Percentiles rank a stretch among this genome's conserved stretches.
Evolutionary conservation across 768 basidiomycete genomes (phyloP).

Genomic region (Nidularia pulvinata): DNA sequence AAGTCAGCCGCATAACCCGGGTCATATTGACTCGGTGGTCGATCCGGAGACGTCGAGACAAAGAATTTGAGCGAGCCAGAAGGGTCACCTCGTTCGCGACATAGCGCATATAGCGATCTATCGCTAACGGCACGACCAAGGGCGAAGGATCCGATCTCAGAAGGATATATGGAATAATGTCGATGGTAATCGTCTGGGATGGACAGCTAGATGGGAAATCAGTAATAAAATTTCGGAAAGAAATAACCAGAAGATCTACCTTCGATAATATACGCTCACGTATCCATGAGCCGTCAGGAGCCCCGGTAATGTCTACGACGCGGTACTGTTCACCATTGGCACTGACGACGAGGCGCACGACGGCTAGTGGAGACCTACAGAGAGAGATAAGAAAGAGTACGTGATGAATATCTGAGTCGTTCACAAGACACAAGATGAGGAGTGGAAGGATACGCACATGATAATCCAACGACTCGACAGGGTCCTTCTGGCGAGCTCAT

Average conservation of each 20-base stretch:
- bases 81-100: slow-evolving; percentile 41
- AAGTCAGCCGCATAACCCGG: slow-evolving; percentile 10
- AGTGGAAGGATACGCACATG: slow-evolving; percentile 1
- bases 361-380: slow-evolving; percentile 20
- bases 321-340: slow-evolving; percentile 48
- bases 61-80: slow-evolving; percentile 52
- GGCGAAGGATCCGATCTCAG: slow-evolving; percentile 44
- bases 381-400: too few species aligned
- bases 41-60: slow-evolving; percentile 43
- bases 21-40: slow-evolving; percentile 25
- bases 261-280: slow-evolving; percentile 45
- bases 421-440: neutral
- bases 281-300: slow-evolving; percentile 39
- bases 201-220: slow-evolving; percentile 25
- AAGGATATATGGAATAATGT: slow-evolving; percentile 42
- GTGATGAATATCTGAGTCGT: neutral
- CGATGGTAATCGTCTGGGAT: slow-evolving; percentile 38
- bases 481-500: neutral
- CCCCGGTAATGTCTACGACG: slow-evolving; percentile 47
- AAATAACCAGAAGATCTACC: slow-evolving; percentile 16
- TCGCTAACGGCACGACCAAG: slow-evolving; percentile 39
- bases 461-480: neutral
- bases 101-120: slow-evolving; percentile 34
- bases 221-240: neutral
- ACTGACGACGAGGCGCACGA: slow-evolving; percentile 44